phyloP scores from a whole-genome alignment of 1,139 yeast genomes.

The Candida smagusa region DNA sequence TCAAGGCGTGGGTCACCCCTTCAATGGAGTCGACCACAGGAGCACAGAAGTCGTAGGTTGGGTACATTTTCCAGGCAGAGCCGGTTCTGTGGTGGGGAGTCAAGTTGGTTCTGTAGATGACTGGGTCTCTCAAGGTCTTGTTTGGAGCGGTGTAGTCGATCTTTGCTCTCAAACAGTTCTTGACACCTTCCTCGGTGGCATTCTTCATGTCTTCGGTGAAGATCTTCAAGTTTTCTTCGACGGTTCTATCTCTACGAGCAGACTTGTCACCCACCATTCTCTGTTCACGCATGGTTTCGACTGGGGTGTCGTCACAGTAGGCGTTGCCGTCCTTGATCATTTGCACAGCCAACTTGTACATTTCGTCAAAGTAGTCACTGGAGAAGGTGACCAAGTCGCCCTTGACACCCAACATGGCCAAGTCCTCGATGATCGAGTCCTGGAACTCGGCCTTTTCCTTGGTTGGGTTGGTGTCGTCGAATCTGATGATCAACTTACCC shows the following conservation, averaged over 20 bases:
- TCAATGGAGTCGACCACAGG: conserved; percentile 93
- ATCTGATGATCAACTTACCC: conserved; percentile 91
- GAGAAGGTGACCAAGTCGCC: conserved; percentile 86
- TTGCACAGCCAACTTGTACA: conserved; percentile 81
- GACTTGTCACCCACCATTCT: conserved; percentile 96
- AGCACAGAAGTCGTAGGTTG: conserved; percentile 97
- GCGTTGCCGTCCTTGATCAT: conserved; percentile 94
- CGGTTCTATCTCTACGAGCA: conserved; percentile 82
- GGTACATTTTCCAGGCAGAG: conserved; percentile 86
- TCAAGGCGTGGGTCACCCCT: conserved; percentile 95
- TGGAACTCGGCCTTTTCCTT: conserved; percentile 93
- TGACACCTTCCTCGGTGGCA: conserved; percentile 87
- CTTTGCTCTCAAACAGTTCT: conserved; percentile 92
- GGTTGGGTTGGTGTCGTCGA: conserved; percentile 95
- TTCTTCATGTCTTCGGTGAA: conserved; percentile 89
- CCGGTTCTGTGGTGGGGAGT: conserved; percentile 98
- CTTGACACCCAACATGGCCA: conserved; percentile 82
- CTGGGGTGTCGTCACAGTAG: conserved; percentile 93
- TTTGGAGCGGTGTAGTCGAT: conserved; percentile 85
- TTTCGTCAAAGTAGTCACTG: conserved; percentile 84
- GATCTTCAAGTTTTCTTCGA: conserved; percentile 83
- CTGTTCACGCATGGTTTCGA: conserved; percentile 94
- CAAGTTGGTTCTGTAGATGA: conserved; percentile 90
- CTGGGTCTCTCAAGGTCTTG: conserved; percentile 96
- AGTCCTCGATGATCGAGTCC: conserved; percentile 87